Evolutionary conservation across 2,329 filamentous ascomycete species (phyloP).

Genomic region (Monilinia aucupariae): DNA sequence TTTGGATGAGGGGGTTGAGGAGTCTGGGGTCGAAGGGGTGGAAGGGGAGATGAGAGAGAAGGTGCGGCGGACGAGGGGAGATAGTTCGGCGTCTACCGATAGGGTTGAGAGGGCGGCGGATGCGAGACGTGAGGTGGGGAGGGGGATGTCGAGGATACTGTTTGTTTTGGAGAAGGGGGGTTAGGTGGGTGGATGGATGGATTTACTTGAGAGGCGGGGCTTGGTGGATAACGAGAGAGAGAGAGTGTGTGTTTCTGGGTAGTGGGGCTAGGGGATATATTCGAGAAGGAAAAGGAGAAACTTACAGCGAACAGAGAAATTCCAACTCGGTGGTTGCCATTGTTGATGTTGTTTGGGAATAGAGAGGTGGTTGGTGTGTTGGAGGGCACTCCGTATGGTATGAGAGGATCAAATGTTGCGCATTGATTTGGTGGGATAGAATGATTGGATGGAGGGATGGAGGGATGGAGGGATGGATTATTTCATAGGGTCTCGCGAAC

Average conservation of each 20-base stretch:
- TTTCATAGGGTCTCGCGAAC: neutral
- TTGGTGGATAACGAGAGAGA: too few relatives aligned
- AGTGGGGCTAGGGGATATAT: neutral
- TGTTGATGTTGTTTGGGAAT: neutral
- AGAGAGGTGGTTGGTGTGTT: neutral
- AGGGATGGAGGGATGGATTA: neutral
- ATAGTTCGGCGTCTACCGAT: constrained; percentile 83
- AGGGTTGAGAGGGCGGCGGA: constrained; percentile 69
- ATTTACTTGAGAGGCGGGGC: neutral
- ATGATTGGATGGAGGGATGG: too few relatives aligned
- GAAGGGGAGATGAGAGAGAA: constrained; percentile 51
- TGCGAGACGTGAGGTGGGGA: constrained; percentile 75
- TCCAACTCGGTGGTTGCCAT: constrained; percentile 37
- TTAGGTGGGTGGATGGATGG: neutral
- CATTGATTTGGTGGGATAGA: too few relatives aligned
- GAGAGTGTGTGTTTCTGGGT: too few relatives aligned
- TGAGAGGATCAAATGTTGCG: neutral
- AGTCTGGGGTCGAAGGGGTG: too few relatives aligned
- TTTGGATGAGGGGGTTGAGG: neutral
- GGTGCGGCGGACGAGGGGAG: constrained; percentile 68
- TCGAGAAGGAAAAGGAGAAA: constrained; percentile 28
- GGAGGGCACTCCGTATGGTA: too few relatives aligned
- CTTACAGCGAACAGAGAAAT: constrained; percentile 62
- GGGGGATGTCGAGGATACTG: constrained; percentile 46
- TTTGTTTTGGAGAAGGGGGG: neutral